These are phyloP conservation scores for Aschersonia sp. DNA, from an alignment of 2,329 filamentous ascomycete genomes.

Conservation along the genomic window DNA sequence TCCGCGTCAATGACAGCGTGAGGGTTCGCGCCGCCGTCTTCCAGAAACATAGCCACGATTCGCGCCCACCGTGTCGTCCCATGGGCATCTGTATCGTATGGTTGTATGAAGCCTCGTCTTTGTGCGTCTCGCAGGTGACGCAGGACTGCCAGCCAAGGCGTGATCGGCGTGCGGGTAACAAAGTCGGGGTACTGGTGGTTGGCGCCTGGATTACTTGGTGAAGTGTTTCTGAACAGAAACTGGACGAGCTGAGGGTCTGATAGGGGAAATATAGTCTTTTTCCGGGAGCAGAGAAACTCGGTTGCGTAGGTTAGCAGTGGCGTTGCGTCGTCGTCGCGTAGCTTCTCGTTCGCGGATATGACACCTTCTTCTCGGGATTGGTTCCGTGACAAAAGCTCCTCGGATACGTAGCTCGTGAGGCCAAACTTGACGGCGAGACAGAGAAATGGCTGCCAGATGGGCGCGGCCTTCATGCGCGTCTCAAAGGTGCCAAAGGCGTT, in stretches of 20 bases:
- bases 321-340: slow-evolving; percentile 7
- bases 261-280: slow-evolving; percentile 18
- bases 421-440: slow-evolving; percentile 19
- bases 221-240: slow-evolving; percentile 9
- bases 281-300: slow-evolving; percentile 18
- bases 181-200: slow-evolving; percentile 11
- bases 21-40: slow-evolving; percentile 11
- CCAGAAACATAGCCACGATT: slow-evolving; percentile 13
- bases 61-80: slow-evolving; percentile 15
- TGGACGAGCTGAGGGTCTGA: slow-evolving; percentile 14
- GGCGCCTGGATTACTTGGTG: slow-evolving; percentile 6
- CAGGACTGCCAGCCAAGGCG: slow-evolving; percentile 16
- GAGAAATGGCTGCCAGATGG: slow-evolving; percentile 15
- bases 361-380: not conserved
- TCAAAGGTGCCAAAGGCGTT: slow-evolving; percentile 17
- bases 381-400: slow-evolving; percentile 7
- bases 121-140: slow-evolving; percentile 15
- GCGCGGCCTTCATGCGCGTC: slow-evolving; percentile 13
- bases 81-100: slow-evolving; percentile 12
- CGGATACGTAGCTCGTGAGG: slow-evolving; percentile 12
- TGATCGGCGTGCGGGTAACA: slow-evolving; percentile 7
- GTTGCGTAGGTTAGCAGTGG: slow-evolving; percentile 17
- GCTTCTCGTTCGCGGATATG: not conserved
- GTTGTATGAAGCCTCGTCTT: slow-evolving; percentile 15
- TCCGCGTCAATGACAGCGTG: slow-evolving; percentile 12